These are phyloP conservation scores for Hortaea sp. DNA, from an alignment of 2,329 filamentous ascomycete genomes.

Conservation along the genomic window DNA sequence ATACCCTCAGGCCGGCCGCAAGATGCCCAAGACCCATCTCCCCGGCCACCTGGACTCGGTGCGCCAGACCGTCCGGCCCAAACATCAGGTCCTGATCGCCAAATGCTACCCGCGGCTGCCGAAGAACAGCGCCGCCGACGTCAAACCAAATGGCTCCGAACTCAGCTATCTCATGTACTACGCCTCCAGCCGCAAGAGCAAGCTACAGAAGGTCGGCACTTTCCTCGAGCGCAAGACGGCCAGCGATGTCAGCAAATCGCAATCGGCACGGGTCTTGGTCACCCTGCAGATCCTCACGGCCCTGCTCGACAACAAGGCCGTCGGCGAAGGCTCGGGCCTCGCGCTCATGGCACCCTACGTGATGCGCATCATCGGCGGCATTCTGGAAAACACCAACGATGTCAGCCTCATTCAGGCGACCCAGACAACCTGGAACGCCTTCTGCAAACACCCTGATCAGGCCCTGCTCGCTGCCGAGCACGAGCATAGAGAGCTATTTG, in stretches of 20 bases:
- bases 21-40: conserved; percentile 12
- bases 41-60: conserved; percentile 19
- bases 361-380: conserved; percentile 70
- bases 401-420: conserved; percentile 90
- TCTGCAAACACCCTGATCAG: conserved; percentile 81
- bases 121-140: conserved; percentile 74
- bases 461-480: conserved; percentile 78
- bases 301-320: conserved; percentile 66
- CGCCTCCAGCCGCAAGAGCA: conserved; percentile 84
- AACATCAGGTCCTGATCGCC: conserved; percentile 90
- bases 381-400: conserved; percentile 68
- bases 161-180: conserved; percentile 96
- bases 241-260: conserved; percentile 78
- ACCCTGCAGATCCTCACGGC: conserved; percentile 86
- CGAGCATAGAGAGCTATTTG: conserved; percentile 71
- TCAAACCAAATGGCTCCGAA: conserved; percentile 93
- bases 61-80: conserved; percentile 62
- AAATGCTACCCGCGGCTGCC: conserved; percentile 93
- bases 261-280: conserved; percentile 79
- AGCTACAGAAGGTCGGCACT: conserved; percentile 89
- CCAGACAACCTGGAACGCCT: conserved; percentile 73
- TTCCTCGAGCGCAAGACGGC: conserved; percentile 93
- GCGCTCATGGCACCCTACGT: conserved; percentile 75
- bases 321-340: conserved; percentile 60
- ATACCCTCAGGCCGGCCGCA: not conserved